Evolutionary conservation across 176 grass and related monocot species (phyloP), one percentile per base, ranked within the genome.

Genomic region (Oryza glaberrima): DNA sequence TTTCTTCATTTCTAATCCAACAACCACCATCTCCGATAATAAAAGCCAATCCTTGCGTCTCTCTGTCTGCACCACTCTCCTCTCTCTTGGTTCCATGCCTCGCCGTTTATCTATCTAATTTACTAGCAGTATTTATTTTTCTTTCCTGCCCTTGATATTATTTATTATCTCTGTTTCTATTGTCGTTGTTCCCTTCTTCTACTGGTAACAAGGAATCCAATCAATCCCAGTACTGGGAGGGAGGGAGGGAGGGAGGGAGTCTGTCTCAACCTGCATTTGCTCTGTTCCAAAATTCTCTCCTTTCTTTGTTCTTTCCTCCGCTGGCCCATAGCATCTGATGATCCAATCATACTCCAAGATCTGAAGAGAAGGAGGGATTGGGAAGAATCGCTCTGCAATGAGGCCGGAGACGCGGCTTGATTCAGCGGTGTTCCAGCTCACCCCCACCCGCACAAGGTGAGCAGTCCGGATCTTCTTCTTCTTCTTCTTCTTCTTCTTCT

Each of bases 381-480:
- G 6, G 73, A 72, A 51, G 30, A 64, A 65, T 40, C 46, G 19
- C 44, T 49, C 23, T 36, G 86, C 84, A 65, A 99, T 99, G 96
- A 96, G 90, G 87, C 88, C 88, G 77, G 96, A 99, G 47, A 68
- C 78, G 80, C 90, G 90, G 25, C 91, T 99, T 9, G 94, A 99
- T 88, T 96, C 91, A 79, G 96, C 90, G 20, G 89, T 94, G 22
- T 99, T 99, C 87, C 93, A 99, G 86, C 93, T 99, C 81, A 99
- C 96, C 63, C 96, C 96, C 5, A 99, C 96, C 70, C 91, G 96
- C 78, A 99, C 96, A 52, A 99, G 96, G 94, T 94, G 65, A 79
- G 79, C 25, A 73, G 36, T 15, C 38, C 23, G 65, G 78, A 93
- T 88, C 84, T 88, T 61, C 6, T 58, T 58, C 56, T 61, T 88